Conservation (phyloP, 495 filamentous ascomycete genomes). For the Stereocaulon alpinum region DNA sequence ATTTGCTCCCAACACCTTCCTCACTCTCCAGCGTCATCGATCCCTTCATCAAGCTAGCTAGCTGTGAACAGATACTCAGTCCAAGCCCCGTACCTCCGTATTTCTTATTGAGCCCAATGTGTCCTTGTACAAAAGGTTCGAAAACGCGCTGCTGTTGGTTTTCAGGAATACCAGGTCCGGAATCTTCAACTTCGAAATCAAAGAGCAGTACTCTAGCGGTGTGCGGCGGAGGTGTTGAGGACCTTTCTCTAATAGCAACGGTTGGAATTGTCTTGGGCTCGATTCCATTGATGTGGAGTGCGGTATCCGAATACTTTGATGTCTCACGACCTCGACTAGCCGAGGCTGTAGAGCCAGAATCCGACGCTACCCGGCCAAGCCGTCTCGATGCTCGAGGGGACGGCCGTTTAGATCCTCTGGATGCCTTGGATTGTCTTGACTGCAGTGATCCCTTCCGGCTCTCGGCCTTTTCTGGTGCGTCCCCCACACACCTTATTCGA, state of each 20-base stretch:
- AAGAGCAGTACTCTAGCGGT: constrained; percentile 55
- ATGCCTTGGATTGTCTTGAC: constrained; percentile 19
- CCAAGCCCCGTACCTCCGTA: constrained; percentile 89
- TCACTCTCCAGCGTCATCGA: constrained; percentile 61
- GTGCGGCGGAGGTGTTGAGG: constrained; percentile 48
- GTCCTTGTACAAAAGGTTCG: constrained; percentile 89
- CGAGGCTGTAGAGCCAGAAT: constrained; percentile 25
- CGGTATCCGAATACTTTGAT: constrained; percentile 26
- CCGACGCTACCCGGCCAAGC: constrained; percentile 16
- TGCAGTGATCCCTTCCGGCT: constrained; percentile 25
- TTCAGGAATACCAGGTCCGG: constrained; percentile 78
- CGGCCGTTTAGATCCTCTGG: constrained; percentile 19
- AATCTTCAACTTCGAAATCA: constrained; percentile 83
- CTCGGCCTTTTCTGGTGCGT: constrained; percentile 27
- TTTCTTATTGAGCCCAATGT: constrained; percentile 78
- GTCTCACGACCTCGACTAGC: constrained; percentile 15
- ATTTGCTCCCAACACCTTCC: constrained; percentile 64
- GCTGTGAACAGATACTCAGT: constrained; percentile 76
- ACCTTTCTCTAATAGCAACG: constrained; percentile 41
- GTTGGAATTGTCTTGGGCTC: constrained; percentile 44
- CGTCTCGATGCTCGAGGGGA: constrained; percentile 11
- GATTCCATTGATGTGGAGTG: constrained; percentile 46
- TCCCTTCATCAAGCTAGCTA: constrained; percentile 76
- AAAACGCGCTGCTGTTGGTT: constrained; percentile 71
- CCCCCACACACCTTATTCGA: constrained; percentile 59